Conservation (phyloP, 805 yeast species). For the Monosporozyma servazzii region DNA sequence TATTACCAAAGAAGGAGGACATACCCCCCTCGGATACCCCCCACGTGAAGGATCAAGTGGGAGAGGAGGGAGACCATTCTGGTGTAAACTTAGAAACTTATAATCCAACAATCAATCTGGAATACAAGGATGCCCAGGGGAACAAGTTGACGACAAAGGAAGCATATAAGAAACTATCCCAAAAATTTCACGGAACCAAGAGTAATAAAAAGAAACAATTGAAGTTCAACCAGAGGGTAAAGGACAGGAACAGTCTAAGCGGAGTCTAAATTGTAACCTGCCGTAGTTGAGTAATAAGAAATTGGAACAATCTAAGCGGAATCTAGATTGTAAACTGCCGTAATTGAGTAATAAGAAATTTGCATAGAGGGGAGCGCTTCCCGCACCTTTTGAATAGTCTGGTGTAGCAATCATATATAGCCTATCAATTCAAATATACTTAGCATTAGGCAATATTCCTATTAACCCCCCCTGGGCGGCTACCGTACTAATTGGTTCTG, state of each 20-base stretch:
- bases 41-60: background rate
- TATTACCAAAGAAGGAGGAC: background rate
- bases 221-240: constrained; percentile 17
- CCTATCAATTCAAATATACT: no score
- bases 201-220: constrained; percentile 21
- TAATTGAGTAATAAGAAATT: no score
- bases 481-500: no score
- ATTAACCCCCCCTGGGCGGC: no score
- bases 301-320: no score
- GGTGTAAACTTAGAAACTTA: constrained; percentile 25
- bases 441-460: no score
- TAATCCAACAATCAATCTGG: constrained; percentile 38
- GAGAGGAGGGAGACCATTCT: background rate
- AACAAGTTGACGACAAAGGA: constrained; percentile 49
- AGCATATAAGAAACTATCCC: constrained; percentile 71
- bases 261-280: background rate
- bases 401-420: no score
- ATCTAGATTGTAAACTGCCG: no score
- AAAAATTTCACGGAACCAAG: constrained; percentile 61
- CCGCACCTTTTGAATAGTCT: no score
- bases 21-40: background rate
- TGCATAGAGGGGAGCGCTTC: no score
- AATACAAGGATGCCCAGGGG: constrained; percentile 59
- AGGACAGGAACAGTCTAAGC: constrained; percentile 13
- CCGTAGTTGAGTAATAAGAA: no score